phyloP scores from a whole-genome alignment of 192 early-diverging fungal species.

The Coemansia sp. region DNA sequence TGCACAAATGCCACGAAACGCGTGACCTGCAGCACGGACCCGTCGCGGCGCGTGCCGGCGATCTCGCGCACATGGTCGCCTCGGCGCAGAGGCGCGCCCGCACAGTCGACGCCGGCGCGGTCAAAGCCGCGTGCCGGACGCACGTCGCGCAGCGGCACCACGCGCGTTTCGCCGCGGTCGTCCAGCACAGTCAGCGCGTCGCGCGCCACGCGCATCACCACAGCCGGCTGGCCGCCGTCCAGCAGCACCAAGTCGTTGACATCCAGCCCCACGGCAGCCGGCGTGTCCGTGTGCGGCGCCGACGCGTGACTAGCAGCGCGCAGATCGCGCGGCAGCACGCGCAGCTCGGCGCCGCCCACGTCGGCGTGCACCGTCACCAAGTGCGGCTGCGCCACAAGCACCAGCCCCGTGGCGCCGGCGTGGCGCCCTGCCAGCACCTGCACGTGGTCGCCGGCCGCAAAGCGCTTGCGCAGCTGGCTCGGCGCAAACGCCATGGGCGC shows the following conservation, averaged over 20 bases:
- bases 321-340: constrained; percentile 88
- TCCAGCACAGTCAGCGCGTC: constrained; percentile 75
- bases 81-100: constrained; percentile 48
- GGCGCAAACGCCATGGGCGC: constrained; percentile 54
- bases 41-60: constrained; percentile 60
- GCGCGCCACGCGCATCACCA: constrained; percentile 76
- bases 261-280: constrained; percentile 66
- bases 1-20: constrained; percentile 77
- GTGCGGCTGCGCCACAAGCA: constrained; percentile 76
- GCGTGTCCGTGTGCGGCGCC: constrained; percentile 6
- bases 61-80: constrained; percentile 76
- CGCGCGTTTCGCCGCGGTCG: constrained; percentile 64
- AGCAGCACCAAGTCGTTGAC: constrained; percentile 85
- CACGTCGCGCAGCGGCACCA: constrained; percentile 66
- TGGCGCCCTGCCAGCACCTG: constrained; percentile 84
- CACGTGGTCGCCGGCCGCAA: constrained; percentile 88
- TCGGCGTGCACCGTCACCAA: constrained; percentile 78
- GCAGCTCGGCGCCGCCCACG: constrained; percentile 64
- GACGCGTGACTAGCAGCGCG: constrained; percentile 70
- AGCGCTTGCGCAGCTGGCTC: constrained; percentile 83
- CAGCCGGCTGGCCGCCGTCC: constrained; percentile 67
- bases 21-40: constrained; percentile 78
- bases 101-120: constrained; percentile 58
- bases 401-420: constrained; percentile 81
- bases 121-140: constrained; percentile 56